Evolutionary conservation across 306 rosid species (phyloP), one percentile per base, ranked within the genome.

Genomic region (Morella rubra): DNA sequence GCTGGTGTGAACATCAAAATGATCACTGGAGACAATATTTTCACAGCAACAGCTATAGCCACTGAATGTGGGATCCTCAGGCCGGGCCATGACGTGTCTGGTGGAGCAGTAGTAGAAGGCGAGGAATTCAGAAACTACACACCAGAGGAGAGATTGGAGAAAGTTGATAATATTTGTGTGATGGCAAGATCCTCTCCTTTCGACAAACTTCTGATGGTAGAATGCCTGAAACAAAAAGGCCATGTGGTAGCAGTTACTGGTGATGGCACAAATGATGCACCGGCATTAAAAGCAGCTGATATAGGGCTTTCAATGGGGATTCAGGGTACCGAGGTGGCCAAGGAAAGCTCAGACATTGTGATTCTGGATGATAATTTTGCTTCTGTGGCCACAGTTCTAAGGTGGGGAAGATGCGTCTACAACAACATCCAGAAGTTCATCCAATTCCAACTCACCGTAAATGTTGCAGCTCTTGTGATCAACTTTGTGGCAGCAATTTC

Each of bases 291-390:
- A 22, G 81, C 72, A 81, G 84, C 81, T 5, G 71, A 76, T 2
- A 65, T 81, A 19, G 81, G 84, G 8, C 77, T 81, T 52, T 72
- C 81, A 0, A 81, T 81, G 81, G 84, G 84, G 11, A 76, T 81
- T 24, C 84, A 81, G 3, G 84, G 84, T 5, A 81, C 78, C 6
- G 81, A 76, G n/a, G 81, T 81, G 19, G 75, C 81, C 13, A 81
- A 72, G 18, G 74, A 76, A 32, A 76, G 84, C 81, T 81, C 81
- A n/a, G 81, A 81, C 24, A 65, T 81, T 27, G 81, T 81, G 13
- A 64, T 81, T 32, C 46, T 81, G 68, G 84, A 81, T 37, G 81
- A 81, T n/a, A 71, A 76, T 45, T 81, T 81, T 22, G 62, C 84
- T 7, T 76, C 84, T 0, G 71, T 76, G 4, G 77, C 70, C 13